Evolutionary conservation across 1,139 yeast species (phyloP), one percentile per base, ranked within the genome.

Genomic region (Yamadazyma taylorii): DNA sequence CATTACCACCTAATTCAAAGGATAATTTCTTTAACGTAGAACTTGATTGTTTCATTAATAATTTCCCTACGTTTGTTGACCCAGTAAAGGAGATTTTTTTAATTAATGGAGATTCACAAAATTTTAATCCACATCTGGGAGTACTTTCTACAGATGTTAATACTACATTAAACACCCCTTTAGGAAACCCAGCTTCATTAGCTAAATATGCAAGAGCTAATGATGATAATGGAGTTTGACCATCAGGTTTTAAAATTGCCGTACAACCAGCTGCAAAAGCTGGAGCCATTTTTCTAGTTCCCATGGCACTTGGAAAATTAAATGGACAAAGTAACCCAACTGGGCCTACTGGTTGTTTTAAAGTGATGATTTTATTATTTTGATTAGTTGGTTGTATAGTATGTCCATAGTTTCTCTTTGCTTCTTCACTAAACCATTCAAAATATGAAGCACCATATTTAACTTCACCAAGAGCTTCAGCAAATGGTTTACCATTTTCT

Each of bases 71-170:
- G n/a, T 63, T 61, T 0, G 82, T 77, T 16, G 80, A 75, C 2
- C 83, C 83, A 3, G 83, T 78, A 52, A 78, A 78, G 1, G 81
- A 73, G 32, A 78, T 66, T 50, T 78, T 78, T 46, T 68, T 70
- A 42, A 70, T 56, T 13, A 49, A 43, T 5, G 66, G 64, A 32
- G 66, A 63, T 46, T 65, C 69, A 48, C 72, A 66, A 35, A 67
- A 51, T 40, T 56, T 55, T 39, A 54, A 48, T 11, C 67, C 67
- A 36, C 53, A 50, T 40, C 39, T 42, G 30, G 74, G 73, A 3
- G 74, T 66, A 35, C 55, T 52, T 42, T 63, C 68, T 23, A 55
- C 57, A 5, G 71, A 61, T 4, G 62, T 52, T 38, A 64, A 53
- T 4, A 69, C 66, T 11, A 69, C 73, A 44, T 69, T 69, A 50